Conservation (phyloP, 148 eudicot species). For the Chenopodium quinoa region DNA sequence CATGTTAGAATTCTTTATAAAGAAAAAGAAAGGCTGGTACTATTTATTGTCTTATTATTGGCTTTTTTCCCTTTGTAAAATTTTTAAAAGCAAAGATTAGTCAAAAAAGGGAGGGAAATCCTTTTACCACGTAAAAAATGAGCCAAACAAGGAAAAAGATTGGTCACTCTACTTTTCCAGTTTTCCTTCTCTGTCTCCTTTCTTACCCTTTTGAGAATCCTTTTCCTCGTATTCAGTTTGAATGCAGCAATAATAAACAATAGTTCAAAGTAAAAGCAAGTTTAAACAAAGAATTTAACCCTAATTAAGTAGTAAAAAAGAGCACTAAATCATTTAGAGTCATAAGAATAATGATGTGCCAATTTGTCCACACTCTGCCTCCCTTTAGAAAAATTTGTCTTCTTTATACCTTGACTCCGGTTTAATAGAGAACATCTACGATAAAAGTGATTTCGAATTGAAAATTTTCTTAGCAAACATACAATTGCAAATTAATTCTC, state of each 20-base stretch:
- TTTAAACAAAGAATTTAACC: not conserved
- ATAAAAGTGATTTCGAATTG: no score
- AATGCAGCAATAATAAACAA: slow-evolving; percentile 5
- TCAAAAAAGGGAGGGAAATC: slow-evolving; percentile 26
- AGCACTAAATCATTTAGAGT: not conserved
- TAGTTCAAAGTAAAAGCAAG: not conserved
- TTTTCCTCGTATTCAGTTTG: slow-evolving; percentile 23
- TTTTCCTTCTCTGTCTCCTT: slow-evolving; percentile 24
- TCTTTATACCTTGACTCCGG: no score
- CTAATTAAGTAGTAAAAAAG: not conserved
- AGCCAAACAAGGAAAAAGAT: slow-evolving; percentile 27
- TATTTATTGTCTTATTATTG: slow-evolving; percentile 4
- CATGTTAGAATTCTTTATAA: not conserved
- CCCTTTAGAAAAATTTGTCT: not conserved
- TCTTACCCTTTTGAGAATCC: slow-evolving; percentile 12
- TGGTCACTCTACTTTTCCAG: slow-evolving; percentile 18
- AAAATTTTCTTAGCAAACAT: no score
- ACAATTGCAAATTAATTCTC: no score
- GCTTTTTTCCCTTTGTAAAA: not conserved
- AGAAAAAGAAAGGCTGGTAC: not conserved
- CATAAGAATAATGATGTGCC: not conserved
- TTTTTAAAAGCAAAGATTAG: slow-evolving; percentile 21
- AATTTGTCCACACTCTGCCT: slow-evolving; percentile 1
- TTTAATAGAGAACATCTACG: no score
- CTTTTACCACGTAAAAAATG: slow-evolving; percentile 6